phyloP scores from a whole-genome alignment of 257 asterid genomes.

The Przewalskia tangutica region DNA sequence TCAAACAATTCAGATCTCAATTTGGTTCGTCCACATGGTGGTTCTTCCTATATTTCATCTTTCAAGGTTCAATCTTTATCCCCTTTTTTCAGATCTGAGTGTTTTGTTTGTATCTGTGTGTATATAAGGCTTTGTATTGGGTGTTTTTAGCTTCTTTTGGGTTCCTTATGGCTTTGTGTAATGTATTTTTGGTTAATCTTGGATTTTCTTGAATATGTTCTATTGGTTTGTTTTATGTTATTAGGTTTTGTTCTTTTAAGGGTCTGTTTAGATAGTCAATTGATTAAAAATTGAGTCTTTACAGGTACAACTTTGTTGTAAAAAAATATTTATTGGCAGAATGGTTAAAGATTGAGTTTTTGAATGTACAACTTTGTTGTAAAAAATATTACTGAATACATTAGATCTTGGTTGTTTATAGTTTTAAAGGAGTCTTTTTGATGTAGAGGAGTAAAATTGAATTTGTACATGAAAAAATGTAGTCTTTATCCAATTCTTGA shows the following conservation, averaged over 20 bases:
- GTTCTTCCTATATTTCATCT: conserved; percentile 6
- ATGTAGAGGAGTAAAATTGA: neutral
- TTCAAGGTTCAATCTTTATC: conserved; percentile 9
- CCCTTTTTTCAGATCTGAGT: conserved; percentile 7
- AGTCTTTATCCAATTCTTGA: neutral
- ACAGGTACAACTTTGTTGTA: too few species aligned
- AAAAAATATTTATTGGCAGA: too few species aligned
- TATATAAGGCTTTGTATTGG: neutral
- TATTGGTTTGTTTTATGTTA: too few species aligned
- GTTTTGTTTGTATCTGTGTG: neutral
- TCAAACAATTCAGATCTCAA: conserved; percentile 13
- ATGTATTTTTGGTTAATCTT: neutral
- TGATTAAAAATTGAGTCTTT: too few species aligned
- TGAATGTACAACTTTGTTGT: too few species aligned
- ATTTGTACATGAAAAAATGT: neutral
- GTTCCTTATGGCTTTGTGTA: neutral
- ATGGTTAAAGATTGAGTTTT: too few species aligned
- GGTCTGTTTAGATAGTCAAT: too few species aligned
- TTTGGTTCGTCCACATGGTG: conserved; percentile 29
- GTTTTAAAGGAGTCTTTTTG: neutral
- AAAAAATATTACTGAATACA: too few species aligned
- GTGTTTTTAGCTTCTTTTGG: neutral
- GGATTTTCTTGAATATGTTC: neutral
- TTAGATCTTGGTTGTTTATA: neutral
- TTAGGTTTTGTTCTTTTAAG: too few species aligned